Conservation (phyloP, 805 yeast species). For the Brettanomyces nanus region DNA sequence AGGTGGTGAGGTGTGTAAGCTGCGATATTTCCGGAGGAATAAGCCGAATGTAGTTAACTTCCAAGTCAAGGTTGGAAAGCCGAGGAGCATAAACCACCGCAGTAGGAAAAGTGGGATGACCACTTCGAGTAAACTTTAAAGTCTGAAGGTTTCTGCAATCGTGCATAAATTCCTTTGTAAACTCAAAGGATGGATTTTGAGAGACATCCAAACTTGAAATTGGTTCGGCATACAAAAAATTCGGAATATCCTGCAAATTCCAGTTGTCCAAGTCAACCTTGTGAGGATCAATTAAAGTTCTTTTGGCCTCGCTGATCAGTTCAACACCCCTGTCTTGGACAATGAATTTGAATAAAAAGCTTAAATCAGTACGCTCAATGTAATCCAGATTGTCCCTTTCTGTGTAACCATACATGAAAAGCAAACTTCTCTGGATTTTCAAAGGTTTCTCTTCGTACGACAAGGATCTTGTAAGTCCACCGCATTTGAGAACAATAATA, state of each 20-base stretch:
- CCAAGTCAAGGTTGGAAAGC: conserved; percentile 61
- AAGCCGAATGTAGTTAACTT: conserved; percentile 65
- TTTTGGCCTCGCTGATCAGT: conserved; percentile 23
- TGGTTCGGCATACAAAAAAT: conserved; percentile 71
- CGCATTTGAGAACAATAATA: conserved; percentile 67
- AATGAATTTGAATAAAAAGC: conserved; percentile 74
- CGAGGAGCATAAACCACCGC: conserved; percentile 64
- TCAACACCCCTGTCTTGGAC: conserved; percentile 60
- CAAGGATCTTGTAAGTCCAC: conserved; percentile 65
- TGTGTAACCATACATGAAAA: conserved; percentile 70
- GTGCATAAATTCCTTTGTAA: conserved; percentile 82
- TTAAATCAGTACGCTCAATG: conserved; percentile 77
- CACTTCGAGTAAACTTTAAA: conserved; percentile 62
- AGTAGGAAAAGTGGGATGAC: conserved; percentile 66
- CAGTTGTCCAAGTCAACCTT: conserved; percentile 66
- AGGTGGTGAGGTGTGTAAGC: conserved; percentile 44
- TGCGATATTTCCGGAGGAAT: conserved; percentile 50
- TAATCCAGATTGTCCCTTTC: conserved; percentile 70
- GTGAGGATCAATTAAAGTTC: conserved; percentile 48
- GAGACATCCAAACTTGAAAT: conserved; percentile 78
- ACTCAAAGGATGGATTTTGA: conserved; percentile 74
- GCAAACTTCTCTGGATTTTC: conserved; percentile 62
- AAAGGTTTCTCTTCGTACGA: conserved; percentile 71
- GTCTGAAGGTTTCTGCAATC: conserved; percentile 61
- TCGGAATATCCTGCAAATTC: conserved; percentile 78